Percentiles rank a stretch among this genome's conserved stretches.
These are phyloP conservation scores for Neurospora terricola DNA, from an alignment of 495 filamentous ascomycete genomes.

Conservation along the genomic window DNA sequence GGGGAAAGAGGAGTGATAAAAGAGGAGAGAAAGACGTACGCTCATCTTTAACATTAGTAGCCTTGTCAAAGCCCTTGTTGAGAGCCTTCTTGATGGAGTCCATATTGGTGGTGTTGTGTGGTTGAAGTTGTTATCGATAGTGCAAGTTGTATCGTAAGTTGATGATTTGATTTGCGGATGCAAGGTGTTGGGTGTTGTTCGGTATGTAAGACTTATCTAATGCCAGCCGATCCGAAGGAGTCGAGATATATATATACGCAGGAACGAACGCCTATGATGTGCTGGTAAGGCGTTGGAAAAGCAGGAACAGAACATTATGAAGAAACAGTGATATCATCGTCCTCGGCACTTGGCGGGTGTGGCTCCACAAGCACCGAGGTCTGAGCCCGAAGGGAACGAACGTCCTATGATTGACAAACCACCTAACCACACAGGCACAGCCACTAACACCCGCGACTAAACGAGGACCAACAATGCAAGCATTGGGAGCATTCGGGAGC, in stretches of 20 bases:
- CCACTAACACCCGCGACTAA: background rate
- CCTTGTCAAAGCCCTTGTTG: constrained; percentile 9
- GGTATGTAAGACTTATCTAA: background rate
- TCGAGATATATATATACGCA: too few species aligned
- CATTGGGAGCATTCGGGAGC: background rate
- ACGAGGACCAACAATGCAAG: background rate
- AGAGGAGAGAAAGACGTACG: background rate
- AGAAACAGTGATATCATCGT: background rate
- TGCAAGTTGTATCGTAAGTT: too few species aligned
- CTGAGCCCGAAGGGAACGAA: background rate
- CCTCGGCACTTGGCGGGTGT: background rate
- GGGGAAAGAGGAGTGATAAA: background rate
- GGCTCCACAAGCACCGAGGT: background rate
- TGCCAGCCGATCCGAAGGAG: too few species aligned
- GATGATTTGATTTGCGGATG: background rate
- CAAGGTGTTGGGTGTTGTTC: background rate
- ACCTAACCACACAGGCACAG: background rate
- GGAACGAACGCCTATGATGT: too few species aligned
- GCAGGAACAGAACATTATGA: background rate
- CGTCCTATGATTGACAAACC: background rate
- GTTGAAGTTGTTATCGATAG: background rate
- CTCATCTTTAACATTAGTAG: constrained; percentile 1
- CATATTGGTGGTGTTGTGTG: background rate
- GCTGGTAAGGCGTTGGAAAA: too few species aligned
- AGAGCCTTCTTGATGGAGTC: constrained; percentile 4